Evolutionary conservation across 345 rosid species (phyloP).

Genomic region (Moricandia arvensis): DNA sequence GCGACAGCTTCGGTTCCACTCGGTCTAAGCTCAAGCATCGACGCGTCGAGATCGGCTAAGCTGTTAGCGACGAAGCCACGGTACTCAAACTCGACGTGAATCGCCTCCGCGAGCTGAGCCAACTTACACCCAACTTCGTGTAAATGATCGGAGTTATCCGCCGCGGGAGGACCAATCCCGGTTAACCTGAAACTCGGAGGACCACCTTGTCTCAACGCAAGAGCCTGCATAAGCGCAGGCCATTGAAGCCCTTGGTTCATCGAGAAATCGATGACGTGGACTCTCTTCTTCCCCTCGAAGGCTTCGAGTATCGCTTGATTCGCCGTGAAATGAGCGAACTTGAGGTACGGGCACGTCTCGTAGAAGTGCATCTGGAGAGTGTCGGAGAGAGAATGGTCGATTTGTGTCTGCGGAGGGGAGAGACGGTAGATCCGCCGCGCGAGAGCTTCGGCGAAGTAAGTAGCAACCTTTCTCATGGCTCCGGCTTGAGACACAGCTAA

Average conservation of each 20-base stretch:
- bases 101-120: constrained; percentile 72
- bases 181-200: constrained; percentile 76
- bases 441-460: constrained; percentile 76
- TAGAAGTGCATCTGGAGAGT: constrained; percentile 80
- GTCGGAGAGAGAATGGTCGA: constrained; percentile 53
- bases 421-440: constrained; percentile 71
- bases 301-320: neutral
- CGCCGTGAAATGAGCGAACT: constrained; percentile 88
- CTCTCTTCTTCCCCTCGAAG: neutral
- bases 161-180: constrained; percentile 76
- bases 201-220: constrained; percentile 64
- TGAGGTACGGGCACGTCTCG: constrained; percentile 88
- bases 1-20: constrained; percentile 63
- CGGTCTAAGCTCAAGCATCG: constrained; percentile 63
- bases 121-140: constrained; percentile 86
- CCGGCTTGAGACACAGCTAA: constrained; percentile 69
- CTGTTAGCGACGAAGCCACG: constrained; percentile 75
- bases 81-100: constrained; percentile 69
- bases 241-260: neutral
- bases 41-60: constrained; percentile 76
- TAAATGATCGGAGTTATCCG: constrained; percentile 55
- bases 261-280: constrained; percentile 1
- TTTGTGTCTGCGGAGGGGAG: constrained; percentile 51
- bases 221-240: constrained; percentile 83
- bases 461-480: constrained; percentile 85